These are phyloP conservation scores for Nothopassalora personata DNA, from an alignment of 2,329 filamentous ascomycete species.

Conservation along the genomic window DNA sequence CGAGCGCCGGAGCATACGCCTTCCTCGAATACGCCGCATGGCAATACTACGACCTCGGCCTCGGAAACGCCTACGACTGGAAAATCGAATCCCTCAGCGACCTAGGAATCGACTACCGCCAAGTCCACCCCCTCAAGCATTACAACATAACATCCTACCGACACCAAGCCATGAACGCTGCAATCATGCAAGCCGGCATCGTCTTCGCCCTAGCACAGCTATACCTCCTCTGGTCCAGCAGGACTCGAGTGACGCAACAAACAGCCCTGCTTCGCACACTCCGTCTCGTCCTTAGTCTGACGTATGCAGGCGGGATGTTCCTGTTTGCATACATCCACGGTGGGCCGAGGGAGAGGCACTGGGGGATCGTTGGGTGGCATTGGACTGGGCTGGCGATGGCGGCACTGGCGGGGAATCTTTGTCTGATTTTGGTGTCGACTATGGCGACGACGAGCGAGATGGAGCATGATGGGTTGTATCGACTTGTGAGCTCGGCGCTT, in stretches of 20 bases:
- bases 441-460: slow-evolving; percentile 4
- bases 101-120: slow-evolving; percentile 20
- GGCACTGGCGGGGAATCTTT: slow-evolving; percentile 17
- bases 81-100: slow-evolving; percentile 18
- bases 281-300: slow-evolving; percentile 8
- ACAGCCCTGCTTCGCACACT: slow-evolving; percentile 8
- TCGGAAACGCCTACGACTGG: slow-evolving; percentile 11
- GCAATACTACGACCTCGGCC: slow-evolving; percentile 10
- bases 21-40: slow-evolving; percentile 11
- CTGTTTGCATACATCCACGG: slow-evolving; percentile 18
- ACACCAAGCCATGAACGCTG: slow-evolving; percentile 7
- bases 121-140: slow-evolving; percentile 22
- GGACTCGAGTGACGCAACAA: neutral
- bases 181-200: slow-evolving; percentile 14
- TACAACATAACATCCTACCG: slow-evolving; percentile 16
- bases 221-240: slow-evolving; percentile 5
- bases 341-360: slow-evolving; percentile 18
- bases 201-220: slow-evolving; percentile 15
- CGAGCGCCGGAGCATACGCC: slow-evolving; percentile 7
- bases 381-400: slow-evolving; percentile 16
- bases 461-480: slow-evolving; percentile 11
- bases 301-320: slow-evolving; percentile 14
- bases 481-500: slow-evolving; percentile 10
- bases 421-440: slow-evolving; percentile 10
- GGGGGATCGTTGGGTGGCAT: slow-evolving; percentile 21